phyloP scores from a whole-genome alignment of 2,329 filamentous ascomycete genomes.

The Fusarium cyanostomum region DNA sequence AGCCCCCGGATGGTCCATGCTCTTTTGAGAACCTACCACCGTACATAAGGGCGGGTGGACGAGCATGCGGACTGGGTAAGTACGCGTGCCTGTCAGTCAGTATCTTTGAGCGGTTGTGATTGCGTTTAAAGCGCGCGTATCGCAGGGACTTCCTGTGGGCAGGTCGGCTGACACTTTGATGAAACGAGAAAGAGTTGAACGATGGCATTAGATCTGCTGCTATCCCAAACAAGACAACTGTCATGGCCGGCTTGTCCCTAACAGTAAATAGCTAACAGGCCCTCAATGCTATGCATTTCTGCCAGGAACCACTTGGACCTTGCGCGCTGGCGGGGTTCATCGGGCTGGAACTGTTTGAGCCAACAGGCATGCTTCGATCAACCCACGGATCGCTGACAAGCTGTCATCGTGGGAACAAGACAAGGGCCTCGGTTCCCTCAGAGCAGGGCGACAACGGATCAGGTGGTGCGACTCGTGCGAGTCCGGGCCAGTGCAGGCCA shows the following conservation, averaged over 20 bases:
- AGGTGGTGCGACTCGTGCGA: constrained; percentile 39
- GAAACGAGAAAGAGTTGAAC: not conserved
- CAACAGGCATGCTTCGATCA: constrained; percentile 11
- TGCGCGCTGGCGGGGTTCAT: constrained; percentile 6
- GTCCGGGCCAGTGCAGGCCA: constrained; percentile 33
- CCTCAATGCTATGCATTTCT: not conserved
- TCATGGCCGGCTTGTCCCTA: not conserved
- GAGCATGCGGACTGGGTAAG: not conserved
- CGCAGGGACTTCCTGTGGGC: constrained; percentile 3
- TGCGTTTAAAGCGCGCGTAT: constrained; percentile 3
- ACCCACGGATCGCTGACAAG: constrained; percentile 3
- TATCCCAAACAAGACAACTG: not conserved
- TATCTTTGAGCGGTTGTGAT: not conserved
- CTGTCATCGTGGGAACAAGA: not conserved
- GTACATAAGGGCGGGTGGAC: not conserved
- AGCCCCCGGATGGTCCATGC: constrained; percentile 31
- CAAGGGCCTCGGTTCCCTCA: not conserved
- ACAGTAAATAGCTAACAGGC: not conserved
- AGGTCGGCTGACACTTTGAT: constrained; percentile 2
- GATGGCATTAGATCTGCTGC: constrained; percentile 6
- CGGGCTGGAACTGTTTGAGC: not conserved
- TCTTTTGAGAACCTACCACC: constrained; percentile 4
- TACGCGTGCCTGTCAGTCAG: not conserved
- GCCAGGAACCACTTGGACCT: constrained; percentile 7
- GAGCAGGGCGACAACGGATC: constrained; percentile 21